Evolutionary conservation across 2,329 filamentous ascomycete species (phyloP).

Genomic region (Talaromyces atroroseus): DNA sequence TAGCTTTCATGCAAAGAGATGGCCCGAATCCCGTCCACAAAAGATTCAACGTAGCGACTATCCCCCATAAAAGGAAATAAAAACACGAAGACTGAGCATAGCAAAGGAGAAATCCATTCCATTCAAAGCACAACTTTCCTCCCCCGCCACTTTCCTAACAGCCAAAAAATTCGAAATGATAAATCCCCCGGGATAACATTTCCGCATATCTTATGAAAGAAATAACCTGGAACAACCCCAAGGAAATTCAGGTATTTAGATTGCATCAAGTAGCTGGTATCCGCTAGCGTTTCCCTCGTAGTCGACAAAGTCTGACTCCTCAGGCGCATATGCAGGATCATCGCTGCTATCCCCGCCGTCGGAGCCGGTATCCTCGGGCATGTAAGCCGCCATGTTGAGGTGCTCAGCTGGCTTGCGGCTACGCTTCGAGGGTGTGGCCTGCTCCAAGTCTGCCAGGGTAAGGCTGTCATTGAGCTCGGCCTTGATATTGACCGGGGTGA

Average conservation of each 20-base stretch:
- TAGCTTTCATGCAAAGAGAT: neutral
- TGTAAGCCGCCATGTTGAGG: neutral
- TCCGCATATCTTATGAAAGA: neutral
- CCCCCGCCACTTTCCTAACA: neutral
- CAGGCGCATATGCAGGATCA: slow-evolving; percentile 4
- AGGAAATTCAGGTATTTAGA: neutral
- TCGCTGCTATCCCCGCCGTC: neutral
- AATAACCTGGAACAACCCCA: neutral
- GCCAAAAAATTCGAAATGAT: neutral
- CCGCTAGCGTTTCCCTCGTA: neutral
- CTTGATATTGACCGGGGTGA: neutral
- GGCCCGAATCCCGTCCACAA: neutral
- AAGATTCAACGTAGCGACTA: neutral
- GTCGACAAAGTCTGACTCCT: neutral
- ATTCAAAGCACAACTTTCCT: neutral
- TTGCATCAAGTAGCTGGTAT: neutral
- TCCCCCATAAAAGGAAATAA: neutral
- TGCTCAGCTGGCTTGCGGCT: neutral
- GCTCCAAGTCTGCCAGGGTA: neutral
- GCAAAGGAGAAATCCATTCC: neutral
- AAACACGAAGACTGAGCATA: neutral
- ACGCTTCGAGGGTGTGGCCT: slow-evolving; percentile 4
- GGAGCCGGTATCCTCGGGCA: neutral
- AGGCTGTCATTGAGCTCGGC: neutral
- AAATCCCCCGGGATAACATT: too few species aligned